Evolutionary conservation across 2,329 filamentous ascomycete genomes (phyloP).

Genomic region (Penicillium sp.): DNA sequence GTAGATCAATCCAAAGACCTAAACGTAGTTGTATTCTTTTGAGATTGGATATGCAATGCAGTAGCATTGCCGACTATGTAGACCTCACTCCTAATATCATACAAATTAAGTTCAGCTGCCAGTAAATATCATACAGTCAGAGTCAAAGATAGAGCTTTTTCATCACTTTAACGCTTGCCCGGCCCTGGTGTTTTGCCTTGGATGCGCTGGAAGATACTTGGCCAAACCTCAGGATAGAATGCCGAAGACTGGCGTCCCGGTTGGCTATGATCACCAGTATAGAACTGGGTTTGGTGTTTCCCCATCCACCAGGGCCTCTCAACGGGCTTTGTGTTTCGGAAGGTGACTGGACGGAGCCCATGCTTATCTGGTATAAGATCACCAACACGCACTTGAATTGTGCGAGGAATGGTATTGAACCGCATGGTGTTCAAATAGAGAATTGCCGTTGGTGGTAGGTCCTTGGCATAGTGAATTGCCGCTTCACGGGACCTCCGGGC

Average conservation of each 20-base stretch:
- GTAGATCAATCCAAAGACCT: background rate
- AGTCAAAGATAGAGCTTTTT: background rate
- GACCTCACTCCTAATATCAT: background rate
- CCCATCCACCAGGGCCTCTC: slow-evolving; percentile 40
- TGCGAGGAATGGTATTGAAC: slow-evolving; percentile 44
- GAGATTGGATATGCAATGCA: background rate
- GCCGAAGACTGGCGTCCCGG: slow-evolving; percentile 38
- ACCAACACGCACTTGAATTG: slow-evolving; percentile 43
- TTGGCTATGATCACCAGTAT: slow-evolving; percentile 37
- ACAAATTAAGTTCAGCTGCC: background rate
- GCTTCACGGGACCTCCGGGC: slow-evolving; percentile 61
- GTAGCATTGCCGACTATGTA: background rate
- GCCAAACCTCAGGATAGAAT: slow-evolving; percentile 47
- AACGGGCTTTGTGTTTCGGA: slow-evolving; percentile 40
- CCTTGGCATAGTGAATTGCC: slow-evolving; percentile 45
- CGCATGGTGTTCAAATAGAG: slow-evolving; percentile 49
- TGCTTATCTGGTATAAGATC: slow-evolving; percentile 41
- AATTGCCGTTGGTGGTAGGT: slow-evolving; percentile 45
- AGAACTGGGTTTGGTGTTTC: slow-evolving; percentile 40
- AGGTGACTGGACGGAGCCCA: slow-evolving; percentile 41
- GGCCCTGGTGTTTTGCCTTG: slow-evolving; percentile 15
- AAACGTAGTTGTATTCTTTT: background rate
- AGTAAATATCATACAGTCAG: background rate
- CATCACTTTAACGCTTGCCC: background rate
- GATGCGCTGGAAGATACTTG: slow-evolving; percentile 43